Conservation (phyloP, 176 grass and related monocot genomes). For the Oryza australiensis region DNA sequence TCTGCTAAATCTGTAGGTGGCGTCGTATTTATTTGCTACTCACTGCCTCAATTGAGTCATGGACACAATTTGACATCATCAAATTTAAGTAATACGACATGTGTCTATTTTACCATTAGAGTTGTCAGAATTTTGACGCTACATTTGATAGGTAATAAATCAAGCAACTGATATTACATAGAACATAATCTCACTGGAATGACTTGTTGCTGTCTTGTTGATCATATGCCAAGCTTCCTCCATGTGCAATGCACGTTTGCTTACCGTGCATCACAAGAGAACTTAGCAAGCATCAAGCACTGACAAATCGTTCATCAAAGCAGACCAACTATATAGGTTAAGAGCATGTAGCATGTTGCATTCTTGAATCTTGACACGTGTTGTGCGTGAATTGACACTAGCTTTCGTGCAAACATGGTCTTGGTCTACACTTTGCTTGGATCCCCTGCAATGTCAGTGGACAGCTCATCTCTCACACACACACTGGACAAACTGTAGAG, state of each 20-base stretch:
- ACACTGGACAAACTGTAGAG: not conserved
- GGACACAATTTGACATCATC: too few species aligned
- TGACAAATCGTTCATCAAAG: not conserved
- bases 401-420: slow-evolving; percentile 4
- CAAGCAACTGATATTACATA: too few species aligned
- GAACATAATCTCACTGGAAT: not conserved
- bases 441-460: slow-evolving; percentile 57
- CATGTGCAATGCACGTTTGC: not conserved
- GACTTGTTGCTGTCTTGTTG: not conserved
- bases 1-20: too few species aligned
- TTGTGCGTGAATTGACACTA: not conserved
- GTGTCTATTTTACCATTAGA: too few species aligned
- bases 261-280: not conserved
- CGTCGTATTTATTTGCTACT: not conserved
- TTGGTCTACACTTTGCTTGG: slow-evolving; percentile 44
- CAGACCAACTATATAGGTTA: too few species aligned
- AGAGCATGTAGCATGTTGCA: not conserved
- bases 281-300: not conserved
- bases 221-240: not conserved
- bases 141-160: too few species aligned
- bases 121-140: too few species aligned
- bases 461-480: slow-evolving; percentile 34
- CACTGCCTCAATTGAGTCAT: too few species aligned
- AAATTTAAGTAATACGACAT: too few species aligned
- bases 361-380: not conserved